Percentiles rank a stretch among this genome's conserved stretches.
Evolutionary conservation across 2,329 filamentous ascomycete genomes (phyloP).

Genomic region (Hypoxylon sp.): DNA sequence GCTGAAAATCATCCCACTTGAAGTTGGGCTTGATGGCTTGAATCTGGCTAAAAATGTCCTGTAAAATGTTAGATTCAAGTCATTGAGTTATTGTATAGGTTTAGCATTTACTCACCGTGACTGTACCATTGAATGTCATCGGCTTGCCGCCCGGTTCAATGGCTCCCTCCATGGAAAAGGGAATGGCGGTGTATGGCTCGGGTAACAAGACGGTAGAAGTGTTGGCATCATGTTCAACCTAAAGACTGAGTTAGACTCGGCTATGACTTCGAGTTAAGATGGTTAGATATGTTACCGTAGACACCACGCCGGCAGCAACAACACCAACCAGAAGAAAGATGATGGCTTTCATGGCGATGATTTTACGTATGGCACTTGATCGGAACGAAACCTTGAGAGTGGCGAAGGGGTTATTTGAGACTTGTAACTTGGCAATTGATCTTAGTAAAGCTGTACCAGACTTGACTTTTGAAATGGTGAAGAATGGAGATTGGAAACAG

Average conservation of each 20-base stretch:
- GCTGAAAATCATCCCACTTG: constrained; percentile 25
- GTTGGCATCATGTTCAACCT: not conserved
- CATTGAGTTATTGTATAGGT: no score
- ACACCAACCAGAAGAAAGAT: constrained; percentile 18
- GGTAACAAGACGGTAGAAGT: constrained; percentile 1
- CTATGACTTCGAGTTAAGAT: no score
- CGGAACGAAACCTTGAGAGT: not conserved
- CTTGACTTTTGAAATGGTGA: not conserved
- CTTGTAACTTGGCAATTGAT: not conserved
- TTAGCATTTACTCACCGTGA: constrained; percentile 12
- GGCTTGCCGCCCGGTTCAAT: constrained; percentile 32
- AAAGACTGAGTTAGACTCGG: not conserved
- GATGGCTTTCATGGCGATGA: constrained; percentile 21
- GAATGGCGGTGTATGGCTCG: constrained; percentile 30
- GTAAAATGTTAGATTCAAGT: not conserved
- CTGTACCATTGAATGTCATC: constrained; percentile 34
- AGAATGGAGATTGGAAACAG: not conserved
- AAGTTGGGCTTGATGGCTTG: constrained; percentile 33
- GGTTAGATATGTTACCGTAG: constrained; percentile 9
- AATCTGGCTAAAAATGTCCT: constrained; percentile 36
- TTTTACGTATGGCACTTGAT: not conserved
- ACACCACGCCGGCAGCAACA: not conserved
- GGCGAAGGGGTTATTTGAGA: not conserved
- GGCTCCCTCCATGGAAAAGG: constrained; percentile 30
- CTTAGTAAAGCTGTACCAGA: not conserved